Conservation (phyloP, 768 basidiomycete species). For the Tulasnella sp. region DNA sequence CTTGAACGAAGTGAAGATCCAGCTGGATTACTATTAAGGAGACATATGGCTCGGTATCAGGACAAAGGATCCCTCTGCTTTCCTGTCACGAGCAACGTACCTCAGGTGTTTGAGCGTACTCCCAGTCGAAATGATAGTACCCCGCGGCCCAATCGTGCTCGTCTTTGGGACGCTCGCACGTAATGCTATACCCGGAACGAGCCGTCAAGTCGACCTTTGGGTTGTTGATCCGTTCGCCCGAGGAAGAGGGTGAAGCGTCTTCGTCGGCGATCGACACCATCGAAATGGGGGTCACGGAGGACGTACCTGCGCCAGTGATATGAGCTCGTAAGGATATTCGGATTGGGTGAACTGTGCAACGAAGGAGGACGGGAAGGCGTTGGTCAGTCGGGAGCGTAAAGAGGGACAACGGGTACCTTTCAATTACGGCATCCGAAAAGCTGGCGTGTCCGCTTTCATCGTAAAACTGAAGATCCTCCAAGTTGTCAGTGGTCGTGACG, state of each 20-base stretch:
- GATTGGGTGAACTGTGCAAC: neutral
- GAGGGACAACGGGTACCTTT: neutral
- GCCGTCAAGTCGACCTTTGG: constrained; percentile 49
- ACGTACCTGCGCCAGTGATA: neutral
- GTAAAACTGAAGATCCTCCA: constrained; percentile 12
- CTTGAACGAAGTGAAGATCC: constrained; percentile 31
- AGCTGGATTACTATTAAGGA: constrained; percentile 26
- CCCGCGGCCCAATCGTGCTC: constrained; percentile 46
- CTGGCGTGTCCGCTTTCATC: neutral
- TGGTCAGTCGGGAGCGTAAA: neutral
- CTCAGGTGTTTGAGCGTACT: constrained; percentile 54
- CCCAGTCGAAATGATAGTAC: constrained; percentile 48
- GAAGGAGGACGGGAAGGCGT: neutral
- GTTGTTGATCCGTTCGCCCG: constrained; percentile 40
- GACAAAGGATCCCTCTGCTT: too few species aligned
- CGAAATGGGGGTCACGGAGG: neutral
- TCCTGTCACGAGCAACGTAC: too few species aligned
- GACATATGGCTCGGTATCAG: neutral
- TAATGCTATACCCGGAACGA: constrained; percentile 47
- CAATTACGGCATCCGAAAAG: neutral
- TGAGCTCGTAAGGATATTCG: neutral
- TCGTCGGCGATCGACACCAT: neutral
- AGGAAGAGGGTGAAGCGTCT: neutral
- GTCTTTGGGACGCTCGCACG: constrained; percentile 41
- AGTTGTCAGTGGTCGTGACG: neutral